phyloP scores from a whole-genome alignment of 2,329 filamentous ascomycete genomes.

The Aspergillus transmontanensis region DNA sequence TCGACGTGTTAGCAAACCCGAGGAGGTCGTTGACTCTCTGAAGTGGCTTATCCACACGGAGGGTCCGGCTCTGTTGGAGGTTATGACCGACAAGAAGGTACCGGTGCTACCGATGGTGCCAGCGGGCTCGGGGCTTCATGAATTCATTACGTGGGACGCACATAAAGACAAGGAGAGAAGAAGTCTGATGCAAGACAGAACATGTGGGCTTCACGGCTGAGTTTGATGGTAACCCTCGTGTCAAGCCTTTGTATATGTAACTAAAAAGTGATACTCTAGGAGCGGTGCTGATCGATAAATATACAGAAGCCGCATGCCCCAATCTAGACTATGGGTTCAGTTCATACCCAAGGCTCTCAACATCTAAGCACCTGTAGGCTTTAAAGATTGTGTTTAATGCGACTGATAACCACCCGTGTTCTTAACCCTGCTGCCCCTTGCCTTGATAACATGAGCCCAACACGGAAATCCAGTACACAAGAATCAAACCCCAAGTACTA shows the following conservation, averaged over 20 bases:
- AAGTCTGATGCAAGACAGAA: background rate
- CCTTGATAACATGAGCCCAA: too few relatives aligned
- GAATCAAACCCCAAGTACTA: too few relatives aligned
- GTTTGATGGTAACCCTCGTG: background rate
- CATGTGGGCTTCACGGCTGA: background rate
- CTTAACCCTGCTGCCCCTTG: too few relatives aligned
- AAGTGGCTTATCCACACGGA: conserved; percentile 80
- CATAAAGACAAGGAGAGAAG: background rate
- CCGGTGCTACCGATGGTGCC: conserved; percentile 10
- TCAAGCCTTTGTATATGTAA: background rate
- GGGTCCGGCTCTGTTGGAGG: conserved; percentile 81
- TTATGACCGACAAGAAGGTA: conserved; percentile 70
- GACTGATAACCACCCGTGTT: too few relatives aligned
- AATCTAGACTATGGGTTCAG: fast-evolving
- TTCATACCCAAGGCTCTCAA: too few relatives aligned
- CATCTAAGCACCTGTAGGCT: too few relatives aligned
- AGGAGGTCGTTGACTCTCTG: conserved; percentile 70
- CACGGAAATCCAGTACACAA: too few relatives aligned
- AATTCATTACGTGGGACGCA: conserved; percentile 3
- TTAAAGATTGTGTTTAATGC: too few relatives aligned
- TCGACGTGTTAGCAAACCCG: conserved; percentile 70
- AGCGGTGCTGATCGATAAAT: background rate
- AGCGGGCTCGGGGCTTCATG: conserved; percentile 2
- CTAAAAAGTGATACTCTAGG: background rate
- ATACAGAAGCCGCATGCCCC: background rate